Evolutionary conservation across 305 asterid species (phyloP).

Genomic region (Andrographis paniculata): DNA sequence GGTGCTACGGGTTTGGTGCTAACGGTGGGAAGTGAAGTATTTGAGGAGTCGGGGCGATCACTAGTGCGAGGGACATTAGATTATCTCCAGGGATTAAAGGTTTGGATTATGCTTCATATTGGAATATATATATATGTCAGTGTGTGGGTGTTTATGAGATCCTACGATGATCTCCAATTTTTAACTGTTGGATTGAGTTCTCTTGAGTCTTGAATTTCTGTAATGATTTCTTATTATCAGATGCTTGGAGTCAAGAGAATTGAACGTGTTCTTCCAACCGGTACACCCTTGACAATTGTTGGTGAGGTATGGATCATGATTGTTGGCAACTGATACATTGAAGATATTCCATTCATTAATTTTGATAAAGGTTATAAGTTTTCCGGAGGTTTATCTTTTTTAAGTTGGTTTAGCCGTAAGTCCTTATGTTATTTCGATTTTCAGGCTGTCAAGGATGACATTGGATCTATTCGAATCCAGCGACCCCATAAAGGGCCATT

Average conservation of each 20-base stretch:
- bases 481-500: conserved; percentile 94
- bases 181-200: conserved; percentile 13
- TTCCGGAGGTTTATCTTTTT: not conserved
- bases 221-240: conserved; percentile 31
- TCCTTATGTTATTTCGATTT: conserved; percentile 8
- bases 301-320: conserved; percentile 69
- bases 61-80: conserved; percentile 95
- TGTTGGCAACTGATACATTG: not conserved
- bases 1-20: conserved; percentile 90
- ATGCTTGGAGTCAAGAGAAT: conserved; percentile 99
- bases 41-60: conserved; percentile 95
- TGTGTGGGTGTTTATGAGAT: too few relatives aligned
- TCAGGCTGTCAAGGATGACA: conserved; percentile 94
- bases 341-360: too few relatives aligned
- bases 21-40: conserved; percentile 89
- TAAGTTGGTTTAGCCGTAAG: not conserved
- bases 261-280: conserved; percentile 97
- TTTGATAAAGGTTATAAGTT: conserved; percentile 6
- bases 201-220: conserved; percentile 3
- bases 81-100: conserved; percentile 99
- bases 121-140: conserved; percentile 6
- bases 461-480: conserved; percentile 83
- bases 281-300: conserved; percentile 88
- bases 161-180: too few relatives aligned
- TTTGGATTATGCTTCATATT: conserved; percentile 19